These are phyloP conservation scores for Apiotrichum mycotoxinovorans DNA, from an alignment of 1,284 basidiomycete genomes.

Conservation along the genomic window DNA sequence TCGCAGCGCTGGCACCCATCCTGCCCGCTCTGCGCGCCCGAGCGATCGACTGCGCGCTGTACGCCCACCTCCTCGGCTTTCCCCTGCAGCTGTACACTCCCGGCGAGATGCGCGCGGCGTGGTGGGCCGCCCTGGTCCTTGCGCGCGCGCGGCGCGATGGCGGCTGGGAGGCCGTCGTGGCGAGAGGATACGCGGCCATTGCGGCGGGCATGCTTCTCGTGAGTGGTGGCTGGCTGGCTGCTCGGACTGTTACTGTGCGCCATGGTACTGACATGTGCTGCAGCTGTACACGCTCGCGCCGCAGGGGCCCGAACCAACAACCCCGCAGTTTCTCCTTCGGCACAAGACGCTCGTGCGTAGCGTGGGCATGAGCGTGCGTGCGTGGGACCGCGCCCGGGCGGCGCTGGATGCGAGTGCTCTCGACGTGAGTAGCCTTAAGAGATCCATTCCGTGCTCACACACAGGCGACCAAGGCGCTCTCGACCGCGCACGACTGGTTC, in stretches of 20 bases:
- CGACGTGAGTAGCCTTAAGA: not conserved
- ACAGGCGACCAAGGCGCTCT: not conserved
- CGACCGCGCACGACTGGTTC: not conserved
- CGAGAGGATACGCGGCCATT: slow-evolving; percentile 23
- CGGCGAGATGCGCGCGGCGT: slow-evolving; percentile 26
- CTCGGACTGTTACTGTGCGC: too few species aligned
- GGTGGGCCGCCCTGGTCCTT: slow-evolving; percentile 37
- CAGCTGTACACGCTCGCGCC: slow-evolving; percentile 21
- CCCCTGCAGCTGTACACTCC: slow-evolving; percentile 24
- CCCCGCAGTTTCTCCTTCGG: slow-evolving; percentile 13
- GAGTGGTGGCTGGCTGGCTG: too few species aligned
- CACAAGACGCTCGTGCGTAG: slow-evolving; percentile 13
- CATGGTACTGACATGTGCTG: not conserved
- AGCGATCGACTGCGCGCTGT: slow-evolving; percentile 38
- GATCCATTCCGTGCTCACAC: not conserved
- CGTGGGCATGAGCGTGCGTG: not conserved
- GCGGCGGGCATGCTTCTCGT: slow-evolving; percentile 31
- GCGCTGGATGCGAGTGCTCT: not conserved
- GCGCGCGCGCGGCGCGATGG: slow-evolving; percentile 1
- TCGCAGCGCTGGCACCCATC: slow-evolving; percentile 8
- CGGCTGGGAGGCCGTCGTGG: slow-evolving; percentile 15
- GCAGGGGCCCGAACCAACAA: not conserved
- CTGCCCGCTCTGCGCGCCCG: slow-evolving; percentile 21
- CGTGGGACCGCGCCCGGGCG: not conserved
- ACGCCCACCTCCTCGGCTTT: slow-evolving; percentile 27